Base-by-base conservation (phyloP, 2,329 filamentous ascomycete species). In the Pezicula carpinea region DNA sequence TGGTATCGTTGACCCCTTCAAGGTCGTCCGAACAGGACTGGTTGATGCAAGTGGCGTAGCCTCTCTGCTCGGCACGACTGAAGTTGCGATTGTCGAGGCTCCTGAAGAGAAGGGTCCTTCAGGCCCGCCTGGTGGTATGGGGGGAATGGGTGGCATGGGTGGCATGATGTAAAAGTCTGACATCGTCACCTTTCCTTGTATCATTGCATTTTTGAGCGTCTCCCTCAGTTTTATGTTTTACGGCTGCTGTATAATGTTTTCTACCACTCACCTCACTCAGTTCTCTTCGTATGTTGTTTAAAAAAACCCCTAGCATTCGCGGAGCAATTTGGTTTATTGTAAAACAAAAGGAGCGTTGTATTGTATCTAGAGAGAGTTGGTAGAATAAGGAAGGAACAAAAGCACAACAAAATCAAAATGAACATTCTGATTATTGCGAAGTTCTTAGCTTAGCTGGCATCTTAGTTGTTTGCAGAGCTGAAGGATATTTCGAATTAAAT, bases 1-100 rank as follows among this genome's bases (percentile, higher is more conserved):
- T 59, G 93, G 93, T 86, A 99, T 99, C 70, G 87, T 99, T 51
- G 93, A 99, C 69, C 93, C 93, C 56, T 87, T 99, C 80, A 99
- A 99, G 87, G 93, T 99, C 60, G 93, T 99, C 66, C 90, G 93
- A 64, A 99, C 93, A 54, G 92, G 89, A 64, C 85, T 99, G 50
- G 81, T 91, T 64, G 93, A 99, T 63, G 93, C 93, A 60, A 92
- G 86, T 65, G 93, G 93, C 73, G 93, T 99, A 62, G 93, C 93
- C 45, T 97, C 92, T 45, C 83, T 99, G 52, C 87, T 99, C 52
- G 93, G 93, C 67, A 99, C 93, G 57, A 99, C 93, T 51, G 93
- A 99, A 76, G 93, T 97, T 48, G 91, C 93, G 58, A 96, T 99
- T 55, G 91, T 96, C 43, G 93, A 99, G 69, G 93, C 92, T 45